phyloP scores from a whole-genome alignment of 2,329 filamentous ascomycete species.

The Drechslerella dactyloides region DNA sequence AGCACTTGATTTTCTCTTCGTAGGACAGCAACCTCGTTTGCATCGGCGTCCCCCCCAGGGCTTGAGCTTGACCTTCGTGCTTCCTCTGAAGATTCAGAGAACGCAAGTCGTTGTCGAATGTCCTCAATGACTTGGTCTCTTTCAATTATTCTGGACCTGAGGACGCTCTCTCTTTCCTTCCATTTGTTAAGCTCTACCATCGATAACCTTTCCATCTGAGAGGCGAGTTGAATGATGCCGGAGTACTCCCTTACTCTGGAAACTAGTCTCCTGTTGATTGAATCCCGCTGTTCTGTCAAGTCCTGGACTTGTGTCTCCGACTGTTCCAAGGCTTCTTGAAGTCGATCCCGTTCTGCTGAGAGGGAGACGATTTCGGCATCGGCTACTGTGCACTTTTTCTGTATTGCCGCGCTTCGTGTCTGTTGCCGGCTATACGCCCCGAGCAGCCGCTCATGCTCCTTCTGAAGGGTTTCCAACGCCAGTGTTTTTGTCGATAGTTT shows the following conservation, averaged over 20 bases:
- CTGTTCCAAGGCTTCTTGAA: conserved; percentile 46
- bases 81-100: conserved; percentile 20
- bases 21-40: conserved; percentile 19
- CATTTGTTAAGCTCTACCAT: conserved; percentile 29
- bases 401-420: conserved; percentile 39
- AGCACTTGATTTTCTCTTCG: conserved; percentile 40
- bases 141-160: conserved; percentile 28
- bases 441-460: conserved; percentile 39
- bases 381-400: conserved; percentile 44
- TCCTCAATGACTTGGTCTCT: conserved; percentile 32
- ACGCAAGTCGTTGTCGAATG: conserved; percentile 35
- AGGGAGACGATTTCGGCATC: conserved; percentile 43
- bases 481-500: conserved; percentile 46
- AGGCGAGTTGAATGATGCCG: conserved; percentile 36
- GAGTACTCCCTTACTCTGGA: conserved; percentile 42
- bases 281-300: conserved; percentile 40
- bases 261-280: conserved; percentile 33
- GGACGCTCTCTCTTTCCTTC: conserved; percentile 36
- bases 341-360: conserved; percentile 43
- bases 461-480: conserved; percentile 38
- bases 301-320: conserved; percentile 44
- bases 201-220: conserved; percentile 44
- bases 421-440: conserved; percentile 37
- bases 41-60: conserved; percentile 16
- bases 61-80: conserved; percentile 5